Evolutionary conservation across 176 grass and related monocot genomes (phyloP).

Genomic region (Stipa capillata): DNA sequence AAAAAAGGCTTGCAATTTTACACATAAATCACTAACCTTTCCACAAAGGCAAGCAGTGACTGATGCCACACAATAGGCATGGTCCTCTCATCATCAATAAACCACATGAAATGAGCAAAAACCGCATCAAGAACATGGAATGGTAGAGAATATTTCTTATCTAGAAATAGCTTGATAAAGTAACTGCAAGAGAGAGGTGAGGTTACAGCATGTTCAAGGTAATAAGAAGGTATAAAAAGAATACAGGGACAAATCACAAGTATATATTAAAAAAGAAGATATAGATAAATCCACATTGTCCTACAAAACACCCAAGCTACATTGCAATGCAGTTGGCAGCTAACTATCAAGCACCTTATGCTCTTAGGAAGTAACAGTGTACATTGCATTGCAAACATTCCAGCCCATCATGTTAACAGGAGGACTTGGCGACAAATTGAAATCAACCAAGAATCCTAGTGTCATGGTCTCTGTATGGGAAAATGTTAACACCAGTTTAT

Average conservation of each 20-base stretch:
- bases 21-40: slow-evolving; percentile 50
- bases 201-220: slow-evolving; percentile 2
- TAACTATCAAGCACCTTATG: not conserved
- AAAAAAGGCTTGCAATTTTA: not conserved
- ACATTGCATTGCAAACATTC: not conserved
- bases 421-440: not conserved
- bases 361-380: not conserved
- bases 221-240: not conserved
- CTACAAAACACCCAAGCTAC: not conserved
- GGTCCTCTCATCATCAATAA: slow-evolving; percentile 54
- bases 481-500: not conserved
- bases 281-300: not conserved
- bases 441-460: not conserved
- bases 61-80: slow-evolving; percentile 99
- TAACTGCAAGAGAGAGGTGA: slow-evolving; percentile 51
- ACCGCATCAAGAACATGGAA: slow-evolving; percentile 76
- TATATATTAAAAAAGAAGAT: not conserved
- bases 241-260: not conserved
- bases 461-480: not conserved
- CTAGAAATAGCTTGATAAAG: slow-evolving; percentile 93
- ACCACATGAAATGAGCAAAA: slow-evolving; percentile 82
- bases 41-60: slow-evolving; percentile 84
- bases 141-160: slow-evolving; percentile 97
- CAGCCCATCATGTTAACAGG: not conserved
- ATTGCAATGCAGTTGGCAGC: not conserved